phyloP scores from a whole-genome alignment of 805 yeast genomes.

The Cyberlindnera meyerae region DNA sequence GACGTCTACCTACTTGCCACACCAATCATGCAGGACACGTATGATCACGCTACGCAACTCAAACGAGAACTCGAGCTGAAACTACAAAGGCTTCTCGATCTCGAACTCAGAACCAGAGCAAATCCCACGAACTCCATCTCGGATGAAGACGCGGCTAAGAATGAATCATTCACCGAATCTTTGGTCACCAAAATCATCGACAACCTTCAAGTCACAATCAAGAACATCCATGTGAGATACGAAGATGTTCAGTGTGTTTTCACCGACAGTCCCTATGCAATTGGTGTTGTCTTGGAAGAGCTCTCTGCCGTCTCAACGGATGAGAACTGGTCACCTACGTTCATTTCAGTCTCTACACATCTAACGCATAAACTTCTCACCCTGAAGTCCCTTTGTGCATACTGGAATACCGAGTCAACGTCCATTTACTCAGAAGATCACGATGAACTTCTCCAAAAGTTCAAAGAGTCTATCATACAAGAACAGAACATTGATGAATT shows the following conservation, averaged over 20 bases:
- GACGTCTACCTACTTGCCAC: conserved; percentile 80
- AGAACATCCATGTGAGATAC: conserved; percentile 85
- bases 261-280: conserved; percentile 69
- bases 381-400: conserved; percentile 67
- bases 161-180: conserved; percentile 82
- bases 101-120: conserved; percentile 50
- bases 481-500: conserved; percentile 29
- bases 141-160: conserved; percentile 40
- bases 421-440: conserved; percentile 45
- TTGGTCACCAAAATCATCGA: conserved; percentile 87
- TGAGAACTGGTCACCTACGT: conserved; percentile 77
- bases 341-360: conserved; percentile 63
- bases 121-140: conserved; percentile 31
- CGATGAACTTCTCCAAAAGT: conserved; percentile 43
- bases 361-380: conserved; percentile 74
- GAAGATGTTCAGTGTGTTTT: conserved; percentile 72
- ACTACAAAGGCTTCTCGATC: conserved; percentile 58
- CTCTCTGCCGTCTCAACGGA: conserved; percentile 90
- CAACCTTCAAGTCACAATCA: conserved; percentile 85
- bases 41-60: conserved; percentile 48
- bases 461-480: conserved; percentile 40
- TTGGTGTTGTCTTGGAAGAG: conserved; percentile 81
- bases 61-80: conserved; percentile 62
- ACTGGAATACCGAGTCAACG: conserved; percentile 71
- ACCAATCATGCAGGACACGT: conserved; percentile 59